Evolutionary conservation across 116 monocot species (phyloP), one percentile per base, ranked within the genome.

Genomic region (Iris pallida): DNA sequence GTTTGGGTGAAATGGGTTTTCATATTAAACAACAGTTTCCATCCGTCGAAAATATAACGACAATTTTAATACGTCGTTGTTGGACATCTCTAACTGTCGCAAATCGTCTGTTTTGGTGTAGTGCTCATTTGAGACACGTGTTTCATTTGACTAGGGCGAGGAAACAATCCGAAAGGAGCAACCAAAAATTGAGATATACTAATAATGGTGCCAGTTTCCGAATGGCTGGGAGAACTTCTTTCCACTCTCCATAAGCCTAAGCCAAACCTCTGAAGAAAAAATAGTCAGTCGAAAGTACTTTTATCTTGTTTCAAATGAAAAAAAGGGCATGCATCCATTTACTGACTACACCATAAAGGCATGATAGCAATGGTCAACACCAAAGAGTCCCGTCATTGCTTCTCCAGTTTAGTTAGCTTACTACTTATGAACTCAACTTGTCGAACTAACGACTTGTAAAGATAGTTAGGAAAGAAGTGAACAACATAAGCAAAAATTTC

Each of bases 181-280:
- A 65, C 18, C 42, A 92, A 79, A 77, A 74, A 81, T 70, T 11
- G 76, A 76, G 51, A 71, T 68, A 59, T 48, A 19, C 53, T 73
- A 65, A 41, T n/a, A 20, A 13, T 57, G 16, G 71, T 65, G 18
- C 51, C 45, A 20, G 13, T 68, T 56, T 59, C 70, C 20, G 18
- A 53, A 53, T 62, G 61, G 56, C 6, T 61, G 19, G 16, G 68
- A 18, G 54, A 73, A 65, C 54, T 40, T 11, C 68, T 40, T 51
- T 96, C 89, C 44, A 63, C 84, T 83, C 95, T 82, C 95, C 95
- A 96, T 84, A 96, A 77, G 20, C 79, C 75, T 52, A 91, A 66
- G n/a, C 89, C 84, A 85, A 57, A 20, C 76, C 85, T 92, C 71
- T 87, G 92, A 75, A 91, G 92, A 85, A 80, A 85, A 82, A 65